Conservation (phyloP, 306 rosid genomes). For the Malus sieversii region DNA sequence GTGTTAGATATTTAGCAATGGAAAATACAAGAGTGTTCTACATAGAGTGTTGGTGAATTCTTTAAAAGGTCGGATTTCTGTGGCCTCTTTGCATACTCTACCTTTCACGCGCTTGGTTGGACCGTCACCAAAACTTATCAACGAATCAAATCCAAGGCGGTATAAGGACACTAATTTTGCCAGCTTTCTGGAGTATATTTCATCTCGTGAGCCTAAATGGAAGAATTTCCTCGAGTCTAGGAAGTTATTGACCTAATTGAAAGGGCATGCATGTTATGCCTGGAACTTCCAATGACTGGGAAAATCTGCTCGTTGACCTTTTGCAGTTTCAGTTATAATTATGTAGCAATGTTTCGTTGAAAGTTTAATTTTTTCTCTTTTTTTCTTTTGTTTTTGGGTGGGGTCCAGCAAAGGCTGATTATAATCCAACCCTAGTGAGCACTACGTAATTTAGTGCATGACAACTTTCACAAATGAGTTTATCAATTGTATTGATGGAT, state of each 20-base stretch:
- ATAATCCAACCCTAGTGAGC: neutral
- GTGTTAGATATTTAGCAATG: conserved; percentile 82
- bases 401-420: neutral
- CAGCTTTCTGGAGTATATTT: conserved; percentile 46
- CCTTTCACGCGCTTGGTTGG: conserved; percentile 33
- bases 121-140: conserved; percentile 56
- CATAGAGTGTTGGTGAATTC: conserved; percentile 75
- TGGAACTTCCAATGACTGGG: neutral
- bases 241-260: conserved; percentile 29
- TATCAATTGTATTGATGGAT: neutral
- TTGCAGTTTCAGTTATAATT: neutral
- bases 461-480: neutral
- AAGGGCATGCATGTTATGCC: neutral
- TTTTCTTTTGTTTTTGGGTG: neutral
- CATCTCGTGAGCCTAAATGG: conserved; percentile 47
- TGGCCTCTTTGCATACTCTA: conserved; percentile 70
- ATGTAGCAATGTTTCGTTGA: neutral
- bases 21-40: conserved; percentile 78
- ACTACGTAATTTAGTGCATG: neutral
- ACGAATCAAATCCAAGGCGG: conserved; percentile 55
- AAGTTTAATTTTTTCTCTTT: neutral
- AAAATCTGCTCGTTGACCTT: neutral
- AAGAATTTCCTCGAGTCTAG: conserved; percentile 71
- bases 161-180: conserved; percentile 63
- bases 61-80: conserved; percentile 38